Evolutionary conservation across 306 rosid species (phyloP).

Genomic region (Lathyrus sativus): DNA sequence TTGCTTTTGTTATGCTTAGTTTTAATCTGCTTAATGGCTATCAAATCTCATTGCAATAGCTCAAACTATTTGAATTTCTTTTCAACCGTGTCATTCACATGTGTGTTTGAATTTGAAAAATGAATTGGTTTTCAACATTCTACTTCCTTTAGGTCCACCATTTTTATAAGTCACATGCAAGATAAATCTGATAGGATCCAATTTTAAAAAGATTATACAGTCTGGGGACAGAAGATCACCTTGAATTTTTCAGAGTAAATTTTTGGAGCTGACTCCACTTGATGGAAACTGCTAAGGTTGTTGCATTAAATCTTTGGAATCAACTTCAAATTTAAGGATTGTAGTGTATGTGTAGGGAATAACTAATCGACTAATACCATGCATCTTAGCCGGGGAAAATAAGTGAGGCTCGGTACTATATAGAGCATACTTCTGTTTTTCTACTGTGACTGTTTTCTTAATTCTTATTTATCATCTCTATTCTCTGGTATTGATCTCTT

Average conservation of each 20-base stretch:
- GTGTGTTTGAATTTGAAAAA: conserved; percentile 19
- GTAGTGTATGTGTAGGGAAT: conserved; percentile 18
- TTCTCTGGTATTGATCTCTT: conserved; percentile 12
- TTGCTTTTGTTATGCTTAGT: conserved; percentile 20
- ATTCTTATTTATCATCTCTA: conserved; percentile 4
- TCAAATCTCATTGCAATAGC: conserved; percentile 7
- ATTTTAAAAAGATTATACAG: background rate
- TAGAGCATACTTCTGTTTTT: conserved; percentile 28
- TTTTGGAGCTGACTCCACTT: conserved; percentile 12
- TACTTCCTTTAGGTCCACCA: conserved; percentile 10
- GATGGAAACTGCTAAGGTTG: background rate
- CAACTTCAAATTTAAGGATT: conserved; percentile 28
- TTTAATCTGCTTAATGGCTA: conserved; percentile 15
- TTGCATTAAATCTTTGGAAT: conserved; percentile 20
- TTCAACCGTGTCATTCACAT: conserved; percentile 22
- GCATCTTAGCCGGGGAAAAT: conserved; percentile 6
- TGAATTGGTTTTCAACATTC: conserved; percentile 26
- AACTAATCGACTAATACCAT: conserved; percentile 11
- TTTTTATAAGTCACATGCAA: conserved; percentile 23
- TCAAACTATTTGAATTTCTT: background rate
- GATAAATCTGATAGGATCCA: conserved; percentile 23
- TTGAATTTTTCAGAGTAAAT: conserved; percentile 16
- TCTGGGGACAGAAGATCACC: conserved; percentile 24
- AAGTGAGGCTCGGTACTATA: conserved; percentile 22
- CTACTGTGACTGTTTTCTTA: conserved; percentile 9